Percentiles rank a stretch among this genome's conserved stretches.
These are phyloP conservation scores for Cladosporium oxysporum DNA, from an alignment of 2,329 filamentous ascomycete species.

Conservation along the genomic window DNA sequence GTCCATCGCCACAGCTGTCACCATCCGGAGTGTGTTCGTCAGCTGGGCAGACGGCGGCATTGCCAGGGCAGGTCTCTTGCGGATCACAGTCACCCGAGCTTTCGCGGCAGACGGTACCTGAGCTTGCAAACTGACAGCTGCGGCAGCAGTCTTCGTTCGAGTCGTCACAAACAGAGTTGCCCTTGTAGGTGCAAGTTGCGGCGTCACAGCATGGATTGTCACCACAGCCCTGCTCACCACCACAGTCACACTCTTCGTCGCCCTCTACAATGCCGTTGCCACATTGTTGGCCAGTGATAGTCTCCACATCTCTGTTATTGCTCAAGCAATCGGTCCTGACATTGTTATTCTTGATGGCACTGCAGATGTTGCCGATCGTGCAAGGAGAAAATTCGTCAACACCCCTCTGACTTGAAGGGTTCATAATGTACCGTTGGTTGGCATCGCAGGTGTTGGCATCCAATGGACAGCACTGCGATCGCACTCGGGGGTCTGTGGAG, in stretches of 20 bases:
- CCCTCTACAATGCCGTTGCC: constrained; percentile 96
- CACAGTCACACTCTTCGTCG: constrained; percentile 95
- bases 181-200: constrained; percentile 80
- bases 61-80: constrained; percentile 77
- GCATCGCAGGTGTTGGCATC: constrained; percentile 70
- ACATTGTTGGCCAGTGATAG: constrained; percentile 80
- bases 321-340: constrained; percentile 76
- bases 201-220: constrained; percentile 81
- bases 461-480: constrained; percentile 80
- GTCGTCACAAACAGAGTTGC: constrained; percentile 75
- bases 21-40: constrained; percentile 73
- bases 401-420: constrained; percentile 74
- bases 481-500: constrained; percentile 59
- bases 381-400: constrained; percentile 85
- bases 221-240: constrained; percentile 70
- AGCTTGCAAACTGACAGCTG: constrained; percentile 66
- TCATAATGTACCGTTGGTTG: constrained; percentile 85
- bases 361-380: constrained; percentile 91
- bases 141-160: constrained; percentile 83
- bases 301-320: constrained; percentile 81
- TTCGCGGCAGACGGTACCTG: constrained; percentile 74
- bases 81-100: constrained; percentile 84
- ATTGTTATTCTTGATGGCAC: constrained; percentile 73
- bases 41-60: constrained; percentile 68
- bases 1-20: constrained; percentile 66